These are phyloP conservation scores for Megacollybia marginata DNA, from an alignment of 768 basidiomycete species.

Conservation along the genomic window DNA sequence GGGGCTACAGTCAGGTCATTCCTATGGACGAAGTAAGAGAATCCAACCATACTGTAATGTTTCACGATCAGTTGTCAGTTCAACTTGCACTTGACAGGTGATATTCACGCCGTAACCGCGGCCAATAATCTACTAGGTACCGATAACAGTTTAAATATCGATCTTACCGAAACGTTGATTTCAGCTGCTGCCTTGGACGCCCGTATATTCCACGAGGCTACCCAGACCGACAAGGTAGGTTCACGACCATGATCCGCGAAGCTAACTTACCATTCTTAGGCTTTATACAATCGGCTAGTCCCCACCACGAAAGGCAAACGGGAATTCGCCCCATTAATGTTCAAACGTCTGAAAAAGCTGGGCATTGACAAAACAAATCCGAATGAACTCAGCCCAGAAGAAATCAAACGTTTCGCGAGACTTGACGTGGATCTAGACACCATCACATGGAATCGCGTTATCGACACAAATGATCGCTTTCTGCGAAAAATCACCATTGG, in stretches of 20 bases:
- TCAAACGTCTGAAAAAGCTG: conserved; percentile 90
- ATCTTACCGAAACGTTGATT: conserved; percentile 6
- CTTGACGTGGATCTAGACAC: conserved; percentile 87
- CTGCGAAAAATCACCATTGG: conserved; percentile 90
- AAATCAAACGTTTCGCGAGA: conserved; percentile 83
- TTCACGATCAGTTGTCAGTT: conserved; percentile 44
- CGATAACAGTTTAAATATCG: conserved; percentile 4
- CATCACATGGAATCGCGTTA: conserved; percentile 96
- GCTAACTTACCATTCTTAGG: conserved; percentile 27
- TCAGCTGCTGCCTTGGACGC: conserved; percentile 93
- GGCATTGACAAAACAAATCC: conserved; percentile 94
- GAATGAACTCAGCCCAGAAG: conserved; percentile 86
- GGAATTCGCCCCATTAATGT: conserved; percentile 92
- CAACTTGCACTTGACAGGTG: conserved; percentile 92
- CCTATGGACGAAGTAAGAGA: conserved; percentile 88
- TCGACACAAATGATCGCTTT: conserved; percentile 97
- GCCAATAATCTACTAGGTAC: conserved; percentile 93
- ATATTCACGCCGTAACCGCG: conserved; percentile 96
- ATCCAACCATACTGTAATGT: conserved; percentile 4
- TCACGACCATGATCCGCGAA: not conserved
- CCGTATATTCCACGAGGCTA: conserved; percentile 95
- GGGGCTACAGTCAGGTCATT: conserved; percentile 97
- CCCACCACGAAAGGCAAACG: conserved; percentile 91
- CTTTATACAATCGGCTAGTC: conserved; percentile 85
- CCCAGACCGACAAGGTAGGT: conserved; percentile 82